These are phyloP conservation scores for Gentiana dahurica DNA, from an alignment of 257 asterid genomes.

Conservation along the genomic window DNA sequence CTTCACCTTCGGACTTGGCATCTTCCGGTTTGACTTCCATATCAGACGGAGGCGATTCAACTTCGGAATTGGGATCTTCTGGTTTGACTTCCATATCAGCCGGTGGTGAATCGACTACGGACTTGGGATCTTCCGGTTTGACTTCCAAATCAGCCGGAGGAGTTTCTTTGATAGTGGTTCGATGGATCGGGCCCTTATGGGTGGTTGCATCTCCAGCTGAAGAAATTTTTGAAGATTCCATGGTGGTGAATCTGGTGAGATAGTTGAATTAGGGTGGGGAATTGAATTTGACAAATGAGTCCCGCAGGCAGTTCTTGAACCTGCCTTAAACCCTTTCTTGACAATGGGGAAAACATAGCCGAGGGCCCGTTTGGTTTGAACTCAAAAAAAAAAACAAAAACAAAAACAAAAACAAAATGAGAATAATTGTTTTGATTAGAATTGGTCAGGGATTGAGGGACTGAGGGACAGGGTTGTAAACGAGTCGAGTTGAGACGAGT, in stretches of 20 bases:
- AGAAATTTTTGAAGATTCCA: conserved; percentile 31
- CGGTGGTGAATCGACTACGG: conserved; percentile 14
- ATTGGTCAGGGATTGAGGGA: no score
- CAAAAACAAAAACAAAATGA: no score
- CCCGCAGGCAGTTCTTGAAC: no score
- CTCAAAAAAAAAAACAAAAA: no score
- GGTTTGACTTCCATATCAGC: conserved; percentile 18
- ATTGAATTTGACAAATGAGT: no score
- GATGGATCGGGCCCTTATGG: conserved; percentile 6
- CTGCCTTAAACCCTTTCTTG: no score
- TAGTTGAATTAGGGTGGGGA: conserved; percentile 22
- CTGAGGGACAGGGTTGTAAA: no score
- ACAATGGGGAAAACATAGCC: no score
- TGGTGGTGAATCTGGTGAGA: conserved; percentile 12
- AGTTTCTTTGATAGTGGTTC: background rate
- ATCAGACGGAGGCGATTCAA: conserved; percentile 4
- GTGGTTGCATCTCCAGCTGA: conserved; percentile 12
- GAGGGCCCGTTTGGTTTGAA: no score
- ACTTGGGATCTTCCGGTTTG: background rate
- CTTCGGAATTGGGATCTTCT: conserved; percentile 13
- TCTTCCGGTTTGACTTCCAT: conserved; percentile 2
- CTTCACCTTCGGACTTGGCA: conserved; percentile 23
- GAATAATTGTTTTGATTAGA: no score
- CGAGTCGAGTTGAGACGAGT: no score
- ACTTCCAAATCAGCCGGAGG: no score